Conservation (phyloP, 768 basidiomycete species). For the Russula emetica region DNA sequence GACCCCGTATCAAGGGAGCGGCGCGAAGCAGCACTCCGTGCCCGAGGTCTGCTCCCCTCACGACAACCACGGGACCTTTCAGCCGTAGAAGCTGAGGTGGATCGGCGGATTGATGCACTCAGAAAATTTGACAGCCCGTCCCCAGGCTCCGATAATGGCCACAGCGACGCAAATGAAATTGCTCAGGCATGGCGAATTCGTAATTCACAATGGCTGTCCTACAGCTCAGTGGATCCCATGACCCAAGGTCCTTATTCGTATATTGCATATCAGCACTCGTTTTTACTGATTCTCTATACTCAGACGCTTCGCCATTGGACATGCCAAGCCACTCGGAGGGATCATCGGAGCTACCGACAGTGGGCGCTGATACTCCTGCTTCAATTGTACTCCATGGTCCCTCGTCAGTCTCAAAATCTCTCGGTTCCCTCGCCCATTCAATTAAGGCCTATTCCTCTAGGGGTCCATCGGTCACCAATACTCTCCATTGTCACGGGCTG, state of each 20-base stretch:
- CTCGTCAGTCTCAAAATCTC: not conserved
- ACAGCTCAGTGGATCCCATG: not conserved
- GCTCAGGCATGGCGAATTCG: conserved; percentile 16
- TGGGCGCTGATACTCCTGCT: not conserved
- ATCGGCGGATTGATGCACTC: conserved; percentile 15
- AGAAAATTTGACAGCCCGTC: not conserved
- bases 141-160: not conserved
- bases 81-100: conserved; percentile 23
- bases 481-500: not conserved
- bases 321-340: not conserved
- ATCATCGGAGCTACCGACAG: not conserved
- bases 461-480: not conserved
- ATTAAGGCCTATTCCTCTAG: not conserved
- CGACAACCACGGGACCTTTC: conserved; percentile 9
- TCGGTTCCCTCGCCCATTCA: not conserved
- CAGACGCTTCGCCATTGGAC: not conserved
- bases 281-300: not conserved
- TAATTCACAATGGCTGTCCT: conserved; percentile 2
- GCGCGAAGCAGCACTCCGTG: conserved; percentile 24
- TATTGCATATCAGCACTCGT: not conserved
- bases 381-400: not conserved
- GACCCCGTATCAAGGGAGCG: conserved; percentile 18
- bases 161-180: conserved; percentile 22
- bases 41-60: conserved; percentile 24
- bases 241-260: conserved; percentile 10